These are phyloP conservation scores for Candida endomychidarum DNA, from an alignment of 805 yeast species.

Conservation along the genomic window DNA sequence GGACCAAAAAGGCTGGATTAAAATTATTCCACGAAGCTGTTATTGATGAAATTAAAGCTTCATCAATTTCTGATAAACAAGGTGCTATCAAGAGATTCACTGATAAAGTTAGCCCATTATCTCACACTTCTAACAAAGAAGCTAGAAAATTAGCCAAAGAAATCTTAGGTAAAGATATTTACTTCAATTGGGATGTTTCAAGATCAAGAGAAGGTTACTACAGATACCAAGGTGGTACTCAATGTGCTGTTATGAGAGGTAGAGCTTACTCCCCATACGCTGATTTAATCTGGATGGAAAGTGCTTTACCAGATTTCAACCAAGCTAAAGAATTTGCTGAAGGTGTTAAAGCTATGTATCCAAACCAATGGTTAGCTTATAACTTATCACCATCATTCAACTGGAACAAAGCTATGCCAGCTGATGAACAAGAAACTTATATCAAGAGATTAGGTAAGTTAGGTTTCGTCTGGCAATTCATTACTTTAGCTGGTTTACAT, in stretches of 20 bases:
- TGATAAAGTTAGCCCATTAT: conserved; percentile 68
- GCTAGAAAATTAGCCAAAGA: conserved; percentile 75
- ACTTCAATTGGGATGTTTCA: conserved; percentile 93
- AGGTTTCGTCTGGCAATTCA: conserved; percentile 97
- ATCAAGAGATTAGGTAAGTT: conserved; percentile 81
- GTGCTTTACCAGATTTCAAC: conserved; percentile 86
- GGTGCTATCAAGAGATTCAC: conserved; percentile 64
- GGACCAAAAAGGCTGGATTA: conserved; percentile 81
- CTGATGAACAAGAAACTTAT: conserved; percentile 85
- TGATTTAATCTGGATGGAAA: conserved; percentile 98
- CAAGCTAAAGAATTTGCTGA: conserved; percentile 95
- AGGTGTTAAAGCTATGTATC: conserved; percentile 78
- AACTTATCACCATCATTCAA: conserved; percentile 96
- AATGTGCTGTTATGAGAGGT: conserved; percentile 96
- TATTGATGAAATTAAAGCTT: conserved; percentile 70
- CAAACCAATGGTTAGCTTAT: conserved; percentile 95
- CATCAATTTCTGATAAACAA: conserved; percentile 58
- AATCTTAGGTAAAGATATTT: conserved; percentile 76
- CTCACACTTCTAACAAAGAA: conserved; percentile 73
- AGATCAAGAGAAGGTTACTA: conserved; percentile 97
- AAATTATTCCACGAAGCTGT: conserved; percentile 92
- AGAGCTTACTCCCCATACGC: conserved; percentile 94
- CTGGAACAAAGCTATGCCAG: conserved; percentile 93
- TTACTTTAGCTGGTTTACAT: conserved; percentile 95
- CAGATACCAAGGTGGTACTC: conserved; percentile 94